Evolutionary conservation across 768 basidiomycete genomes (phyloP), one percentile per base, ranked within the genome.

Genomic region (Pisolithus sp.): DNA sequence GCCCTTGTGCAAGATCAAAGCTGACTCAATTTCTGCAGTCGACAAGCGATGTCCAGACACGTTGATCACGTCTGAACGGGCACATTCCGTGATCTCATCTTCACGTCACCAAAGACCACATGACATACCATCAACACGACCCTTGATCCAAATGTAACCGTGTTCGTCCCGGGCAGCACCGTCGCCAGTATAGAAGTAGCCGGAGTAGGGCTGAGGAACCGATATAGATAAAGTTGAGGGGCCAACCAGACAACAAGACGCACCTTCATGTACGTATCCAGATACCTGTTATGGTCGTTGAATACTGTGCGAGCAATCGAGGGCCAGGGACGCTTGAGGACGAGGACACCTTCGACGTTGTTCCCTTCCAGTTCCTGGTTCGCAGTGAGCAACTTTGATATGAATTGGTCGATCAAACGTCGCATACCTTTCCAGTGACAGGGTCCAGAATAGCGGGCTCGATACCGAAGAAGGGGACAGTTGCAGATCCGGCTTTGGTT

Each of bases 121-220:
- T 5, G 58, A 77, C 71, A 57, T 77, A 81, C 88, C 93, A 68
- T 99, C 96, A 46, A 98, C 82, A 58, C 96, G 83, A 48, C 95
- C 96, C 70, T 93, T 93, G 71, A 99, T 97, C 95, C 96, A 98
- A 66, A 95, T 89, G 73, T 99, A 98, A 2, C 95, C 96, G 59
- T 98, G 84, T 58, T 86, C 83, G 64, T 98, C 96, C 20, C 95
- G 81, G 13, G 87, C 86, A 26, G 94, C 95, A 41, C 95, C 96
- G 61, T 99, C 95, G 21, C 96, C 96, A n/a, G 95, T 98, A 71
- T 88, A 96, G 78, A 91, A 98, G 66, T 77, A 73, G 7, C 94
- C 94, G 6, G 90, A 89, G 72, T 94, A 94, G 23, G 89, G 88
- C 73, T 79, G 44, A 23, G 37, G 42, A 26, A 38, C 20, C 2